These are phyloP conservation scores for Phialophora chinensis DNA, from an alignment of 2,329 filamentous ascomycete genomes.

Conservation along the genomic window DNA sequence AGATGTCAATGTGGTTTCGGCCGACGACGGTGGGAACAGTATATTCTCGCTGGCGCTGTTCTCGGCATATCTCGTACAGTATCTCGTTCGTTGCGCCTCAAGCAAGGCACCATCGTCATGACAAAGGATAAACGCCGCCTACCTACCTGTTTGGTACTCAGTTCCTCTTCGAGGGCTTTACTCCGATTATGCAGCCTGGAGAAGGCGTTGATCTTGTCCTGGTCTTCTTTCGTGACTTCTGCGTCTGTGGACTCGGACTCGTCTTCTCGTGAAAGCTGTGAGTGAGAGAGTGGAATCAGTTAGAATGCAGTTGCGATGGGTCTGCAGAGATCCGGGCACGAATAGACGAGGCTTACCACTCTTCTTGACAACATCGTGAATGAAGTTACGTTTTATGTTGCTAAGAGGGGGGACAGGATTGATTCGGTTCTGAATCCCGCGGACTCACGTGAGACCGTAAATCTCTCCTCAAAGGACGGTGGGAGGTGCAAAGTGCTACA, in stretches of 20 bases:
- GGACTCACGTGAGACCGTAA: not conserved
- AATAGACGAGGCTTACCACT: constrained; percentile 21
- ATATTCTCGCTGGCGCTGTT: not conserved
- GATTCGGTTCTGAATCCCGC: not conserved
- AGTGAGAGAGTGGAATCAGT: constrained; percentile 2
- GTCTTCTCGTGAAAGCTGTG: constrained; percentile 88
- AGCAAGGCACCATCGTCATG: not conserved
- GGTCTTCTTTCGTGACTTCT: constrained; percentile 93
- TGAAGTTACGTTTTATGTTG: not conserved
- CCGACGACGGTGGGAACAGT: not conserved
- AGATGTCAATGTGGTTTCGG: not conserved
- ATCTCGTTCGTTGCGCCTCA: not conserved
- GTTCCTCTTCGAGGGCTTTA: constrained; percentile 75
- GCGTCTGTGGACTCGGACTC: constrained; percentile 79
- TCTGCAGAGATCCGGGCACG: not conserved
- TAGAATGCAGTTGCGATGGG: not conserved
- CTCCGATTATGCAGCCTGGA: constrained; percentile 91
- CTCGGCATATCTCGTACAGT: too few relatives aligned
- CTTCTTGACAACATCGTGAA: constrained; percentile 21
- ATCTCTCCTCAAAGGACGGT: not conserved
- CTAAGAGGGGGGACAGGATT: not conserved
- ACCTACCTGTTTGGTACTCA: constrained; percentile 77
- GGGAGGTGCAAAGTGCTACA: not conserved
- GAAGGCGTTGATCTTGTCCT: constrained; percentile 99
- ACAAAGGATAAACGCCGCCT: not conserved